A percentile compares a stretch with the other conserved stretches of the same genome.
phyloP scores from a whole-genome alignment of 306 rosid species.

The Lathyrus sativus region DNA sequence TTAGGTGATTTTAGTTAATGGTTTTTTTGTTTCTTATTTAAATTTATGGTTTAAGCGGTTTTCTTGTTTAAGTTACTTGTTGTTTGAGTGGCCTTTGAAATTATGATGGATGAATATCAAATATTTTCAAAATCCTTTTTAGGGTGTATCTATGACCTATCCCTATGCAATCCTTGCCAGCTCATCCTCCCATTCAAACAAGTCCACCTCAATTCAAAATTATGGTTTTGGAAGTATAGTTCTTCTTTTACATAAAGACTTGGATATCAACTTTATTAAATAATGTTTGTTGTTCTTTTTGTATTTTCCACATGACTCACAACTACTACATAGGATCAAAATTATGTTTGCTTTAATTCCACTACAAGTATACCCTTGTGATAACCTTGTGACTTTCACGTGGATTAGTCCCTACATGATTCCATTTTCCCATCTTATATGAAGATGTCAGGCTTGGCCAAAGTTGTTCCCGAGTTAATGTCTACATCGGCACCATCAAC shows the following conservation, averaged over 20 bases:
- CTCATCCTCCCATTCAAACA: not conserved
- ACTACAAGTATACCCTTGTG: slow-evolving; percentile 6
- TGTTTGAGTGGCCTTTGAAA: too few species aligned
- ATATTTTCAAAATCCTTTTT: too few species aligned
- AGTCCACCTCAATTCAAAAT: not conserved
- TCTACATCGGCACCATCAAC: slow-evolving; percentile 9
- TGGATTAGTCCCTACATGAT: slow-evolving; percentile 18
- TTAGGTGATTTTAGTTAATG: too few species aligned
- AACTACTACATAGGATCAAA: not conserved
- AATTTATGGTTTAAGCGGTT: too few species aligned
- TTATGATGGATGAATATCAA: too few species aligned
- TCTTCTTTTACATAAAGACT: not conserved
- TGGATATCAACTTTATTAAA: not conserved
- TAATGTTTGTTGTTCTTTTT: not conserved
- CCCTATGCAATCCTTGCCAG: too few species aligned
- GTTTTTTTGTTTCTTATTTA: too few species aligned
- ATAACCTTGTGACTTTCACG: slow-evolving; percentile 4
- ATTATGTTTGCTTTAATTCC: not conserved
- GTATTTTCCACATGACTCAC: not conserved
- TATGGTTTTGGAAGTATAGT: not conserved
- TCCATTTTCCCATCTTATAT: not conserved
- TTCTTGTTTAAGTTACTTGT: too few species aligned
- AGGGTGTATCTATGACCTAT: too few species aligned
- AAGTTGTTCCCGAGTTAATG: not conserved
- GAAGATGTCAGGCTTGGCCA: not conserved